Percentiles rank a stretch among this genome's conserved stretches.
These are phyloP conservation scores for Mucuna pruriens DNA, from an alignment of 306 rosid species.

Conservation along the genomic window DNA sequence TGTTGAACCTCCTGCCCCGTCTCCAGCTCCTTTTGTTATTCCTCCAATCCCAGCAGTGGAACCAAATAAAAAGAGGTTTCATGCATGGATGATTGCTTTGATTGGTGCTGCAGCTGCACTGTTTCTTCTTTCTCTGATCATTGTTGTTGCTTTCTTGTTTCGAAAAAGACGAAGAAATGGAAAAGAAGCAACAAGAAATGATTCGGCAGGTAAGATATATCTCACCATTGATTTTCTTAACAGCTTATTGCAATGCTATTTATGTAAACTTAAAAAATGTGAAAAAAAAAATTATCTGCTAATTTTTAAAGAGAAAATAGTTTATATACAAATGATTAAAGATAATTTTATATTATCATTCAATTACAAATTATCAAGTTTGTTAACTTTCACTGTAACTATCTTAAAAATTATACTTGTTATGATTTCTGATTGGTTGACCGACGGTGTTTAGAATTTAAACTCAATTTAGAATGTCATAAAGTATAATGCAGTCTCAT, in stretches of 20 bases:
- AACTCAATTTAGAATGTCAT: not conserved
- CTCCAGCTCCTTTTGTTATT: conserved; percentile 20
- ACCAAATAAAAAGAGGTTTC: conserved; percentile 34
- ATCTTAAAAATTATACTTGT: too few relatives aligned
- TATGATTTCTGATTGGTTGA: too few relatives aligned
- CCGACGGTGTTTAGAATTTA: too few relatives aligned
- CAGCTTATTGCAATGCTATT: conserved; percentile 12
- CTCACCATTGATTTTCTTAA: conserved; percentile 21
- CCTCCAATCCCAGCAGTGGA: conserved; percentile 30
- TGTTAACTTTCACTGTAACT: too few relatives aligned
- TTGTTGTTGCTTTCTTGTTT: conserved; percentile 44
- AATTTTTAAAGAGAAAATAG: too few relatives aligned
- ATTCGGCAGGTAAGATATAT: conserved; percentile 46
- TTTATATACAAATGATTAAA: too few relatives aligned
- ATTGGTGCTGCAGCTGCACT: conserved; percentile 45
- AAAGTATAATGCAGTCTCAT: not conserved
- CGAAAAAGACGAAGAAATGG: conserved; percentile 30
- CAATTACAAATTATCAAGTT: too few relatives aligned
- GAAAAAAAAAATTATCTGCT: too few relatives aligned
- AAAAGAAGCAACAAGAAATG: conserved; percentile 43
- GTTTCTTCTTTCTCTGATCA: conserved; percentile 37
- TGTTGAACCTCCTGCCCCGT: conserved; percentile 40
- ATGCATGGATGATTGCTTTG: conserved; percentile 47
- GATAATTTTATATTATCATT: too few relatives aligned
- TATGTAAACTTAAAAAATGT: not conserved